These are phyloP conservation scores for Hypoxylon sp. DNA, from an alignment of 2,329 filamentous ascomycete genomes.

Conservation along the genomic window DNA sequence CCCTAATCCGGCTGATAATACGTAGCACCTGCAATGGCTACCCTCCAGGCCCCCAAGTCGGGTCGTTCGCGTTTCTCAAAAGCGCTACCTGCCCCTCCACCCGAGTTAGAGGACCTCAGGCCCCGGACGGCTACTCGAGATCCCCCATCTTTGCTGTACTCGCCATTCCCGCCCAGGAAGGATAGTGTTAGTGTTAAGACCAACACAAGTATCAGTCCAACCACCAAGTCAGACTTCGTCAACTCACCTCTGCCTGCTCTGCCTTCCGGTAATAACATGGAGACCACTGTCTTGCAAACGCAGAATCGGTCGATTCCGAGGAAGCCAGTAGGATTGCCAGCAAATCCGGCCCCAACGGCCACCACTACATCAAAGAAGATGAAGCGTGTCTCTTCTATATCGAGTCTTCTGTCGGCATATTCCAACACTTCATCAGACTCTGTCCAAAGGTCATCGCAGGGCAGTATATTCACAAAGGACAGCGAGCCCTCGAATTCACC, in stretches of 20 bases:
- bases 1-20: constrained; percentile 44
- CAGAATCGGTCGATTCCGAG: constrained; percentile 57
- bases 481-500: constrained; percentile 56
- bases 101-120: constrained; percentile 47
- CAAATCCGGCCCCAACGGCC: constrained; percentile 33
- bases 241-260: constrained; percentile 55
- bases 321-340: constrained; percentile 54
- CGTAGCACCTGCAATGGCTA: constrained; percentile 43
- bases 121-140: constrained; percentile 45
- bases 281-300: constrained; percentile 43
- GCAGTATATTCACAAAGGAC: constrained; percentile 56
- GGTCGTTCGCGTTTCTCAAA: constrained; percentile 72
- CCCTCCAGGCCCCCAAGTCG: constrained; percentile 56
- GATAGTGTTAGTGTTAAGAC: constrained; percentile 46
- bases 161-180: constrained; percentile 52
- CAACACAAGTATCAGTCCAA: constrained; percentile 48
- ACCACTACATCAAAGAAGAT: constrained; percentile 46
- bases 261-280: constrained; percentile 48
- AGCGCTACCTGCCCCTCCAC: constrained; percentile 68
- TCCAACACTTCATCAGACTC: constrained; percentile 64
- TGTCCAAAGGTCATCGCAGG: constrained; percentile 60
- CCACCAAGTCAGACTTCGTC: constrained; percentile 46
- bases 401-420: constrained; percentile 70
- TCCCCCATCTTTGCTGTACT: constrained; percentile 46
- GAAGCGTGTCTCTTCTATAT: constrained; percentile 66